Evolutionary conservation across 257 asterid species (phyloP).

Genomic region (Marsdenia floribunda): DNA sequence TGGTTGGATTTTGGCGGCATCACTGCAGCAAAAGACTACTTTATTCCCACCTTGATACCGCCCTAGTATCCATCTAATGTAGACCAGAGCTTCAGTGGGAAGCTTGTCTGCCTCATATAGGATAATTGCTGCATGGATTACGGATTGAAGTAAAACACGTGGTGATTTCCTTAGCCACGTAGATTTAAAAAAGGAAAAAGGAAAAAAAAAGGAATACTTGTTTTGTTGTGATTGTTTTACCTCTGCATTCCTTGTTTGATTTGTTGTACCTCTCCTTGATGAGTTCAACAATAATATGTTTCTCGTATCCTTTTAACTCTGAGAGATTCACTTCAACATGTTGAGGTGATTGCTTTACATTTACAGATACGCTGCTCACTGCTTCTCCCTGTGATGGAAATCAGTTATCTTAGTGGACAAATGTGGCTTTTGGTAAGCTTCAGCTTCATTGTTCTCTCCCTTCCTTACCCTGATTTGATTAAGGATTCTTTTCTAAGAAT

Average conservation of each 20-base stretch:
- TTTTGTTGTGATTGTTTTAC: conserved; percentile 27
- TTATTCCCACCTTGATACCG: conserved; percentile 55
- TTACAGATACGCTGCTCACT: conserved; percentile 61
- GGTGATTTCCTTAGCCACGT: conserved; percentile 18
- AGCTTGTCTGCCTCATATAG: conserved; percentile 70
- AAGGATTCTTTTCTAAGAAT: background rate
- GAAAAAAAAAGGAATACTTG: background rate
- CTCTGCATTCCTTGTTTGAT: conserved; percentile 42
- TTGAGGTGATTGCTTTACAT: conserved; percentile 46
- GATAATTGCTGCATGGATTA: conserved; percentile 53
- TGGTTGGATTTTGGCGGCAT: conserved; percentile 60
- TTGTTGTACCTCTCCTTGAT: conserved; percentile 43
- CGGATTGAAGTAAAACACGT: conserved; percentile 1
- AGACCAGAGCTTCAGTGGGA: conserved; percentile 57
- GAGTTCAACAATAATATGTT: conserved; percentile 65
- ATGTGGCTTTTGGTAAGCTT: background rate
- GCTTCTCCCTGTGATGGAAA: conserved; percentile 60
- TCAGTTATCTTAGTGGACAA: background rate
- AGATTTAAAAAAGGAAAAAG: background rate
- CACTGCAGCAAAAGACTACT: conserved; percentile 77
- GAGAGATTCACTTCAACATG: conserved; percentile 75
- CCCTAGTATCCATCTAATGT: conserved; percentile 76
- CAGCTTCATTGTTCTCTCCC: background rate
- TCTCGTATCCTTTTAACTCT: conserved; percentile 73
- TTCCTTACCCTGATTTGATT: background rate